Base-by-base conservation (phyloP, 1,284 basidiomycete genomes). In the Heterobasidion occidentale region DNA sequence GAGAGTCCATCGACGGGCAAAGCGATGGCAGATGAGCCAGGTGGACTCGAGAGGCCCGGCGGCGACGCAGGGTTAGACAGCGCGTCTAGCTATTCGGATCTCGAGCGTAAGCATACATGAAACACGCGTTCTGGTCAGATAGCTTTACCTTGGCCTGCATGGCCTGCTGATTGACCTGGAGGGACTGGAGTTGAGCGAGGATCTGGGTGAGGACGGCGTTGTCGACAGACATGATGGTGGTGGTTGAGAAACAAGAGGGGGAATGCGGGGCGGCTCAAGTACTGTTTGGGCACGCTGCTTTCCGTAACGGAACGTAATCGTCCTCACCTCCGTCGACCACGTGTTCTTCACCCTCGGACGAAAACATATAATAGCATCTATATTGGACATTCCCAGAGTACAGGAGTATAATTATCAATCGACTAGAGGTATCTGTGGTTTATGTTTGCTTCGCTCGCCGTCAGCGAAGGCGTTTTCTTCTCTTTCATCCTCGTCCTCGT, bases 151-250 rank as follows among this genome's bases (percentile, higher is more conserved):
- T 88, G 33, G 85, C 83, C 62, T 89, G 83, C 58, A 91, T 72
- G 0, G 81, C 76, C 69, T 90, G 85, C 67, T 91, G 88, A 52
- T 81, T 81, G 55, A 84, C 70, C 68, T 88, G 84, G 62, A 92
- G 73, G 5, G 80, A 72, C 63, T 86, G 76, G 56, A 92, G 79
- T 69, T 86, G 84, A 9, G 73, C 71, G 19, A 90, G 75, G 57
- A 92, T 90, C 68, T 90, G 86, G 1, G 79, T 78, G 57, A 92
- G 74, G n/a, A 84, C 65, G 9, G 82, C 79, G 58, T 88, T 84
- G 51, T 82, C 75, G 48, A 71, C 66, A 9, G 38, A 42, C 38
- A 42, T 42, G n/a, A n/a, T 11, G 11, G 38, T 42, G 4, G 38
- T 42, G 11, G 38, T 42, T 42, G 38, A 12, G 11, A 7, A 42